A percentile compares a stretch with the other conserved stretches of the same genome.
phyloP scores from a whole-genome alignment of 139 green algal genomes.

The Chlamydomonas incerta region DNA sequence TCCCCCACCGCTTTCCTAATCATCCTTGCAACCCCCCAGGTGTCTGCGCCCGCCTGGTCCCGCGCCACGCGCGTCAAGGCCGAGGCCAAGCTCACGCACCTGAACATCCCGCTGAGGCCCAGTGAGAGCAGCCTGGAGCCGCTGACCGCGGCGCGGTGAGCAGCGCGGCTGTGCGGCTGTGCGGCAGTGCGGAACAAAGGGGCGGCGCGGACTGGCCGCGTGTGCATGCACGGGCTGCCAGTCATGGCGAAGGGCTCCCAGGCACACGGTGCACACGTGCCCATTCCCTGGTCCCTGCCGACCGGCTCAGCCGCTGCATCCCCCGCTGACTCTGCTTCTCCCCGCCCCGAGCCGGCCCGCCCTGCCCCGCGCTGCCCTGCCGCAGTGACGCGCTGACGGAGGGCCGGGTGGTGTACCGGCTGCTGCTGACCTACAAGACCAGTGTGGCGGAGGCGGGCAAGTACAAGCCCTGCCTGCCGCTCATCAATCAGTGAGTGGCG shows the following conservation, averaged over 20 bases:
- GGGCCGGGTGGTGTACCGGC: conserved; percentile 71
- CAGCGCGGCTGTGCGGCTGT: too few species aligned
- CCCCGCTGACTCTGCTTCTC: too few species aligned
- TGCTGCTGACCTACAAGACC: conserved; percentile 90
- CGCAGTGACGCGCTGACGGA: conserved; percentile 76
- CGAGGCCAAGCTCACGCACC: conserved; percentile 64
- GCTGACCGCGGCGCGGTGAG: conserved; percentile 1
- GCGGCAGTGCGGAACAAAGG: too few species aligned
- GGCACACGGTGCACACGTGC: too few species aligned
- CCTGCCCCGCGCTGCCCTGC: neutral
- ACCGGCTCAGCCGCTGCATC: too few species aligned
- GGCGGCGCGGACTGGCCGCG: too few species aligned
- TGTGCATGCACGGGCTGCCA: too few species aligned
- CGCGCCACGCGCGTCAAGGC: conserved; percentile 74
- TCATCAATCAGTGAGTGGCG: conserved; percentile 25
- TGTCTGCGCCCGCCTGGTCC: conserved; percentile 63
- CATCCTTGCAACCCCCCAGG: too few species aligned
- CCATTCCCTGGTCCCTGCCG: too few species aligned
- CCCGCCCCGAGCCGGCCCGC: too few species aligned
- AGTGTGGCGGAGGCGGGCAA: conserved; percentile 81
- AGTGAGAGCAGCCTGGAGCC: conserved; percentile 53
- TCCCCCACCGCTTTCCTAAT: too few species aligned
- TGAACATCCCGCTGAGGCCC: conserved; percentile 74
- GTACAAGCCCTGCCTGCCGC: conserved; percentile 56
- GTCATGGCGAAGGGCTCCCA: too few species aligned